These are phyloP conservation scores for Kodamaea arcana DNA, from an alignment of 1,139 yeast genomes.

Conservation along the genomic window DNA sequence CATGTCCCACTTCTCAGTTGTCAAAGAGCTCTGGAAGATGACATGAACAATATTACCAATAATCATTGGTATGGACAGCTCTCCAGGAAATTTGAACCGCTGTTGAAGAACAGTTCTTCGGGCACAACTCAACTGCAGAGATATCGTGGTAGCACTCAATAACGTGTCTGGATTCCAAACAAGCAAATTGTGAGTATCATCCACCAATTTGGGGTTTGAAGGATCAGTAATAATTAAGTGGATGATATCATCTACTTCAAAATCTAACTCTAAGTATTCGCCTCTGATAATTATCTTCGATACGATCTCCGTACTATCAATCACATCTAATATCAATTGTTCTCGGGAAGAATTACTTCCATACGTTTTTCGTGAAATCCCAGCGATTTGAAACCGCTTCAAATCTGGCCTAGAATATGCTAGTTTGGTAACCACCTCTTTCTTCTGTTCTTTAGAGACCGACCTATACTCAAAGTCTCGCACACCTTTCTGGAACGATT, in stretches of 20 bases:
- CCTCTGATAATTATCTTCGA: slow-evolving; percentile 45
- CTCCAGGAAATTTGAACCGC: slow-evolving; percentile 54
- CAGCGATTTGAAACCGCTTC: slow-evolving; percentile 46
- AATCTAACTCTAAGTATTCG: slow-evolving; percentile 45
- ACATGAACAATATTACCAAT: slow-evolving; percentile 80
- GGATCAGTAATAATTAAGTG: slow-evolving; percentile 54
- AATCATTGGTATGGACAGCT: slow-evolving; percentile 54
- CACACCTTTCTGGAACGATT: slow-evolving; percentile 20
- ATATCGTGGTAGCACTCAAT: slow-evolving; percentile 75
- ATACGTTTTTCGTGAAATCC: slow-evolving; percentile 31
- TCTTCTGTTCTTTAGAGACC: neutral
- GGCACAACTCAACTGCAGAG: slow-evolving; percentile 71
- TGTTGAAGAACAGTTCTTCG: slow-evolving; percentile 63
- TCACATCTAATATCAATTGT: slow-evolving; percentile 51
- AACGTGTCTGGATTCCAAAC: slow-evolving; percentile 82
- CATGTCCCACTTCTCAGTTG: slow-evolving; percentile 36
- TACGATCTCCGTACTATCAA: slow-evolving; percentile 25
- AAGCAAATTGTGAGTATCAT: slow-evolving; percentile 57
- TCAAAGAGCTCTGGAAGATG: slow-evolving; percentile 67
- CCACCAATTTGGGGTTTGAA: slow-evolving; percentile 39
- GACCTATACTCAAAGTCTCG: neutral
- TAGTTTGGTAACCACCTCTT: slow-evolving; percentile 29
- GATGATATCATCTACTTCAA: slow-evolving; percentile 49
- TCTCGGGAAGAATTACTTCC: slow-evolving; percentile 13
- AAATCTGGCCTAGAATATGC: slow-evolving; percentile 46